Base-by-base conservation (phyloP, 2,329 filamentous ascomycete species). In the Fusarium aywerte region DNA sequence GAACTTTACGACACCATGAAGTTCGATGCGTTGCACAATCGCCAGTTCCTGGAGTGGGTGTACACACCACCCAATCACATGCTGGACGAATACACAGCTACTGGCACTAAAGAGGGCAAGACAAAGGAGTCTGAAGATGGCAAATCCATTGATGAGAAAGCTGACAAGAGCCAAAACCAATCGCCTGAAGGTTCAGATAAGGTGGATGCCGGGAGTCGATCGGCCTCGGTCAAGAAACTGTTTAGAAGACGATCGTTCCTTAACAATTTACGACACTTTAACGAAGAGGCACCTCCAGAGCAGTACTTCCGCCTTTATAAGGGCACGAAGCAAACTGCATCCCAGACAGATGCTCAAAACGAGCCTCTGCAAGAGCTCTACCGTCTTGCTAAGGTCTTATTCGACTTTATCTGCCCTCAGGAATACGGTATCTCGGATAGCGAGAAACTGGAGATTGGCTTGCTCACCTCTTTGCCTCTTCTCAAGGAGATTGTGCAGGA, bases 1-100 rank as follows among this genome's bases (percentile, higher is more conserved):
- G 96, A 99, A 80, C 86, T 99, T 4, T 99, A 99, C 77, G 96
- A 99, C 78, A 98, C 95, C 20, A 98, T 99, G 96, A 99, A 99
- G 79, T 99, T 98, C 68, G 96, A 99, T 77, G 96, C 96, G 2
- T 84, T 99, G 15, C 96, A 99, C 79, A 99, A 99, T 76, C 89
- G 96, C 4, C 92, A 93, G 65, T 99, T 99, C 74, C 82, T 99
- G 5, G 96, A 99, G 78, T 98, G 96, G 92, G 91, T 97, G 0
- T 99, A 99, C 72, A 97, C 93, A 16, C 96, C 96, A 3, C 90
- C 92, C 32, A 89, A 88, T 73, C 85, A 84, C 59, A 92, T 97
- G 80, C 82, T 95, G 12, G 91, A 95, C 51, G 89, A 91, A 67
- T 83, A 85, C 63, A 82, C 78, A 45, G 82, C 77, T 65, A 79